phyloP scores from a whole-genome alignment of 495 filamentous ascomycete species.

The Neurospora sp. region DNA sequence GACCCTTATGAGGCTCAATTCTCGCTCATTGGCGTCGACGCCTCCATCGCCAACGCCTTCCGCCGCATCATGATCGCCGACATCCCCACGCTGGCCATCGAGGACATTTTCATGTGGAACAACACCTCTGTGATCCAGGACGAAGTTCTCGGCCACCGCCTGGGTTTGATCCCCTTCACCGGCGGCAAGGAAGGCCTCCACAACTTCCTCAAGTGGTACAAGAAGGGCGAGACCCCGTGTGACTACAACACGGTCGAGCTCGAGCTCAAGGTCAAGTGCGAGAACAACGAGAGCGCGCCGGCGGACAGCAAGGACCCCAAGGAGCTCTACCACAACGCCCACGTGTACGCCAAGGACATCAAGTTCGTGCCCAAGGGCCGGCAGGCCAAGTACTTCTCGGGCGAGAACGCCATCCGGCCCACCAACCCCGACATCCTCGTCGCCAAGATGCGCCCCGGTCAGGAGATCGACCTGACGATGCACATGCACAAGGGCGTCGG shows the following conservation, averaged over 20 bases:
- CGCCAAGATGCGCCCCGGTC: constrained; percentile 87
- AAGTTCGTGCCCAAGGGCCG: constrained; percentile 62
- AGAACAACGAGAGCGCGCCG: constrained; percentile 59
- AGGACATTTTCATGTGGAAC: constrained; percentile 79
- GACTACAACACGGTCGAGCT: constrained; percentile 78
- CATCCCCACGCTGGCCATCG: constrained; percentile 88
- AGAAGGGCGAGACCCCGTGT: constrained; percentile 38
- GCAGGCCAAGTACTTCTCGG: constrained; percentile 59
- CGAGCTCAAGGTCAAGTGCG: constrained; percentile 63
- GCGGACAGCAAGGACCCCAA: constrained; percentile 66
- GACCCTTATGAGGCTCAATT: constrained; percentile 66
- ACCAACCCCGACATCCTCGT: constrained; percentile 89
- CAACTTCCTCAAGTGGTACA: constrained; percentile 65
- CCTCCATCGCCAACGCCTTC: constrained; percentile 93
- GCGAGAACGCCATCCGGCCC: constrained; percentile 54
- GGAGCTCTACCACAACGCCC: constrained; percentile 73
- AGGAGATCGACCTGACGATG: constrained; percentile 71
- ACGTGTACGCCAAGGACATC: constrained; percentile 80
- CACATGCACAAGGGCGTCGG: constrained; percentile 92
- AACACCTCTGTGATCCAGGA: constrained; percentile 98
- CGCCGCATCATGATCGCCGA: constrained; percentile 94
- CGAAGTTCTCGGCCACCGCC: constrained; percentile 80
- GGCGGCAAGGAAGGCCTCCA: constrained; percentile 65
- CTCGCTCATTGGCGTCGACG: constrained; percentile 85
- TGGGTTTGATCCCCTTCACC: constrained; percentile 84